Base-by-base conservation (phyloP, 2,329 filamentous ascomycete species). In the Amylocarpus encephaloides region DNA sequence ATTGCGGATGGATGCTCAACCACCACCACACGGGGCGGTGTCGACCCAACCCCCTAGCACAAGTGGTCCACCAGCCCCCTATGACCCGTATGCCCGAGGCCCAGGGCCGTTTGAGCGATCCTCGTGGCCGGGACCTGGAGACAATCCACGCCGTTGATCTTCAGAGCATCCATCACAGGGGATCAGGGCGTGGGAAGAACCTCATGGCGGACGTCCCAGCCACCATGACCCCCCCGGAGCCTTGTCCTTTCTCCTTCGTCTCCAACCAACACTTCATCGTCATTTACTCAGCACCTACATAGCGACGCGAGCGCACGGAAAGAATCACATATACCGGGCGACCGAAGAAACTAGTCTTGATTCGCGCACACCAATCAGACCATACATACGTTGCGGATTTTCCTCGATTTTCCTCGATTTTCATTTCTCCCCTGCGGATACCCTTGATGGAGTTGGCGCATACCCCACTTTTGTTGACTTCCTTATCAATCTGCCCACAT, bases 1-100 rank as follows among this genome's bases (percentile, higher is more conserved):
- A 32, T 42, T 66, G 22, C 53, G 62, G 35, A 64, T 64, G 15
- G 62, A 65, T 6, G 59, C 55, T 34, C 43, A 60, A 2, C 43
- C 58, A 34, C 45, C 50, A 10, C 52, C 50, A 9, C 44, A 55
- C 13, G 42, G 46, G 1, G 43, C 48, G 11, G 42, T 42, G 13
- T 43, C 54, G 9, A 57, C 50, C 13, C 19, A 41, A 12, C 46
- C 61, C 5, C 53, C 55, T 41, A 38, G 57, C 16, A 56, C 60
- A 15, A 49, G 54, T 16, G 52, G 49, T 2, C 57, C 60, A 6
- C 59, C 45, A 11, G 51, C 57, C 11, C 52, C 59, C n/a, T 61
- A 53, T 34, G 57, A 60, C n/a, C 53, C 59, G 12, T 64, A 60
- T 50, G 32, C 55, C 3, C 55, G 62, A 43, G 47, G 50, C 6